Evolutionary conservation across 2,329 filamentous ascomycete genomes (phyloP).

Genomic region (Diaporthe longicolla): DNA sequence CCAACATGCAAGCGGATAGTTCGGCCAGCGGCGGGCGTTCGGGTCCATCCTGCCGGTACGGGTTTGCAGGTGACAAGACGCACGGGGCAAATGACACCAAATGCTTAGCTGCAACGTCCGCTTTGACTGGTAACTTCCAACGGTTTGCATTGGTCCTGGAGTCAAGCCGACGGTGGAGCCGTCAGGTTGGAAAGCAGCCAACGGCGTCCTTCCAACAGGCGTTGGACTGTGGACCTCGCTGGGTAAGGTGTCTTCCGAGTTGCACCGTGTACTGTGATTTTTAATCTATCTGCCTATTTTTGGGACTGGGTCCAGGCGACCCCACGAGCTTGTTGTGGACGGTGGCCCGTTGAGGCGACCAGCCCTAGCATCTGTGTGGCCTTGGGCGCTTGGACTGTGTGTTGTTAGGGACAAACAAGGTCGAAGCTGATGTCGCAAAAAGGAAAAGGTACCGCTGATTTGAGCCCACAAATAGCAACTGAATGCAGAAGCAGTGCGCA

Average conservation of each 20-base stretch:
- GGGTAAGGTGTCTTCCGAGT: conserved; percentile 19
- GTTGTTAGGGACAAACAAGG: not conserved
- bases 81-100: conserved; percentile 14
- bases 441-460: not conserved
- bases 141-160: not conserved
- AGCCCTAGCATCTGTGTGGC: conserved; percentile 4
- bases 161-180: not conserved
- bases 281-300: conserved; percentile 17
- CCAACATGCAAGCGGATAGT: not conserved
- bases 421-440: not conserved
- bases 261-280: conserved; percentile 18
- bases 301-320: conserved; percentile 21
- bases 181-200: not conserved
- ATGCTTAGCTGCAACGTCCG: conserved; percentile 27
- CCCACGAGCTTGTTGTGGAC: conserved; percentile 25
- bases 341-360: conserved; percentile 18
- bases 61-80: conserved; percentile 19
- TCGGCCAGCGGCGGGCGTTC: not conserved
- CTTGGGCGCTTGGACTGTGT: not conserved
- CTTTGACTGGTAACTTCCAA: conserved; percentile 9
- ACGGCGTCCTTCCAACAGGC: not conserved
- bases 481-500: not conserved
- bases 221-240: not conserved
- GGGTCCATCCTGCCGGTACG: conserved; percentile 29
- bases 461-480: conserved; percentile 20